These are phyloP conservation scores for Cercis canadensis DNA, from an alignment of 306 rosid species.

Conservation along the genomic window DNA sequence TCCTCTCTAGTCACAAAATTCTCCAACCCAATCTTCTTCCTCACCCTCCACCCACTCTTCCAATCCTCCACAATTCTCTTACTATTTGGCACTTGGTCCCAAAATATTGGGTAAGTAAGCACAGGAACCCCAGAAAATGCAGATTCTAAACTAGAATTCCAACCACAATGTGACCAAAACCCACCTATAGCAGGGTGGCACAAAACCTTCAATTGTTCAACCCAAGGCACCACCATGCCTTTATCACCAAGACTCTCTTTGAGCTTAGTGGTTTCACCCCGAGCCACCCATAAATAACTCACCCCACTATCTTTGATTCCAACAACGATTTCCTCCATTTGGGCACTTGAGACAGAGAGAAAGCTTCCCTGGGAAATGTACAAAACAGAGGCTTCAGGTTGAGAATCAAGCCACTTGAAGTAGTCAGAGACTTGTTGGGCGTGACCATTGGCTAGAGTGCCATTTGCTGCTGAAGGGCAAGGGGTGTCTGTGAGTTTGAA, in stretches of 20 bases:
- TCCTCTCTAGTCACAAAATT: slow-evolving; percentile 1
- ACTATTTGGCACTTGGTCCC: slow-evolving; percentile 39
- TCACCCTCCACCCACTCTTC: slow-evolving; percentile 38
- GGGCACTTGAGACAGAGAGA: slow-evolving; percentile 38
- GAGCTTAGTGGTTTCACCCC: slow-evolving; percentile 38
- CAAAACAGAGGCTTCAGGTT: slow-evolving; percentile 33
- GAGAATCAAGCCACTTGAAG: slow-evolving; percentile 43
- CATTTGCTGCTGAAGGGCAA: background rate
- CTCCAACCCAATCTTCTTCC: slow-evolving; percentile 5
- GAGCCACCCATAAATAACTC: slow-evolving; percentile 48
- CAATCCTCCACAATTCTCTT: slow-evolving; percentile 42
- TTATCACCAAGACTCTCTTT: slow-evolving; percentile 19
- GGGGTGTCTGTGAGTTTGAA: slow-evolving; percentile 7
- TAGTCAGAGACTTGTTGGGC: slow-evolving; percentile 10
- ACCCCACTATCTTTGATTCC: slow-evolving; percentile 33
- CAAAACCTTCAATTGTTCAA: slow-evolving; percentile 43
- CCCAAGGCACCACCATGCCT: slow-evolving; percentile 44
- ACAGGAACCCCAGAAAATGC: slow-evolving; percentile 36
- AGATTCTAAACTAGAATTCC: slow-evolving; percentile 37
- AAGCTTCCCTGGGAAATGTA: slow-evolving; percentile 53
- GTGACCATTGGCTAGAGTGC: background rate
- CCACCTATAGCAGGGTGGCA: slow-evolving; percentile 36
- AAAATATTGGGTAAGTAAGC: slow-evolving; percentile 32
- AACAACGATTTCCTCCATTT: slow-evolving; percentile 36
- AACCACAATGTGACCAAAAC: slow-evolving; percentile 47